Conservation (phyloP, 108 stramenopile genomes). For the Discostella stelligeroides region DNA sequence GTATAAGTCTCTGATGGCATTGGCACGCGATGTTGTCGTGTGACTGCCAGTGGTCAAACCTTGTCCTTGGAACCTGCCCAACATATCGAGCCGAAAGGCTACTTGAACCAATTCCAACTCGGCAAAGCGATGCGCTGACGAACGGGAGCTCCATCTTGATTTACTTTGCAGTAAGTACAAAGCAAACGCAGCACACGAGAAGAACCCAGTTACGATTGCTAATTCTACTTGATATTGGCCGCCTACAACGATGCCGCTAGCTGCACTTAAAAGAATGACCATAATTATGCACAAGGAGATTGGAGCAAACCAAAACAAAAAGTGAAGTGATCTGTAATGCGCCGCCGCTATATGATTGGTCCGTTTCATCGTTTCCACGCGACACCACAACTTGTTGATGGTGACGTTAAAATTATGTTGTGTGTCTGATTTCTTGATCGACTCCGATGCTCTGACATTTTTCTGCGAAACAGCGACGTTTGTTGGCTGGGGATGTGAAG, state of each 20-base stretch:
- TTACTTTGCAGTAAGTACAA: slow-evolving; percentile 32
- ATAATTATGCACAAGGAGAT: slow-evolving; percentile 31
- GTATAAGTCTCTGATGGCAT: slow-evolving; percentile 33
- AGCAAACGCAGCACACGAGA: slow-evolving; percentile 19
- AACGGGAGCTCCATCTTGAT: slow-evolving; percentile 26
- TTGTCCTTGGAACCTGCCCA: slow-evolving; percentile 17
- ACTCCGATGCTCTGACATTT: no score
- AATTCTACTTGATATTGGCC: slow-evolving; percentile 1
- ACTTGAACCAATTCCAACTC: slow-evolving; percentile 28
- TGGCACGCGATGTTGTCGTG: slow-evolving; percentile 30
- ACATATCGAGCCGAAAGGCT: slow-evolving; percentile 22
- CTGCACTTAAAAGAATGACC: slow-evolving; percentile 21
- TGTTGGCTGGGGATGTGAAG: no score
- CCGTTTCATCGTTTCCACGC: slow-evolving; percentile 34
- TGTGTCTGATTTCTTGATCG: slow-evolving; percentile 10
- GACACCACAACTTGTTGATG: slow-evolving; percentile 19
- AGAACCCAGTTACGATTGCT: slow-evolving; percentile 15
- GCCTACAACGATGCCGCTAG: slow-evolving; percentile 17
- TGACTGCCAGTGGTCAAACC: slow-evolving; percentile 18
- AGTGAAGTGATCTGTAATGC: slow-evolving; percentile 39
- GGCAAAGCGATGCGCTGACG: slow-evolving; percentile 28
- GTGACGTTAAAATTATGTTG: slow-evolving; percentile 31
- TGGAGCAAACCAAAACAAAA: slow-evolving; percentile 42
- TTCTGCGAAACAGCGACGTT: no score
- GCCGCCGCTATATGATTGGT: slow-evolving; percentile 30